A percentile compares a stretch with the other conserved stretches of the same genome.
These are phyloP conservation scores for Backusella luteola DNA, from an alignment of 192 early-diverging fungal species.

Conservation along the genomic window DNA sequence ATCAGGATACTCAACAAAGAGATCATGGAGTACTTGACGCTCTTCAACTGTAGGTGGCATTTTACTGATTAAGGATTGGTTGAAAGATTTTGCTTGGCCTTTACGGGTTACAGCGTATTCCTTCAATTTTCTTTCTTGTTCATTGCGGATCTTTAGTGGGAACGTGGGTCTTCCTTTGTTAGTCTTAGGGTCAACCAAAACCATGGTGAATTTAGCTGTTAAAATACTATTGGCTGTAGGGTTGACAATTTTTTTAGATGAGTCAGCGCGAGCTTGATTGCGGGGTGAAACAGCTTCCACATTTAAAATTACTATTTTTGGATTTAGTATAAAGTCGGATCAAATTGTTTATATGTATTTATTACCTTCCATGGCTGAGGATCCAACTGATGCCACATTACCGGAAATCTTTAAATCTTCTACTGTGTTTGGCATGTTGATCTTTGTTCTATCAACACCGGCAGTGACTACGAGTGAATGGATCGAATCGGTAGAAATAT, in stretches of 20 bases:
- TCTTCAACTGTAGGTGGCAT: conserved; percentile 80
- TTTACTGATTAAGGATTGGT: conserved; percentile 51
- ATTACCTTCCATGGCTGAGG: conserved; percentile 82
- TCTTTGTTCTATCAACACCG: conserved; percentile 82
- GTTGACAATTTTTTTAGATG: conserved; percentile 18
- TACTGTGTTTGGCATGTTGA: conserved; percentile 59
- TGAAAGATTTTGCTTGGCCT: conserved; percentile 41
- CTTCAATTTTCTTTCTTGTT: conserved; percentile 70
- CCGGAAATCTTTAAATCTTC: conserved; percentile 81
- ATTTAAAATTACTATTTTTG: conserved; percentile 57
- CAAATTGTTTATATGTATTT: neutral
- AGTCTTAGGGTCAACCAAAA: conserved; percentile 70
- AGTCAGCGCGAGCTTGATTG: conserved; percentile 12
- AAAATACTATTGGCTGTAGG: conserved; percentile 55
- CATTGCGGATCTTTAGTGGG: conserved; percentile 68
- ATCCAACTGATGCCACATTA: conserved; percentile 82
- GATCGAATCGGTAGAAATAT: conserved; percentile 34
- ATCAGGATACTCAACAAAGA: conserved; percentile 70
- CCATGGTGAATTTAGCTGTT: conserved; percentile 88
- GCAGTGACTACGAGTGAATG: conserved; percentile 85
- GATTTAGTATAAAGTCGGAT: neutral
- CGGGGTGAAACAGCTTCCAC: conserved; percentile 51
- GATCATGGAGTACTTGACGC: conserved; percentile 72
- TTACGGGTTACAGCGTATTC: conserved; percentile 65
- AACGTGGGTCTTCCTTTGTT: conserved; percentile 71